Evolutionary conservation across 2,329 filamentous ascomycete genomes (phyloP), one percentile per base, ranked within the genome.

Genomic region (Fusarium setosum): DNA sequence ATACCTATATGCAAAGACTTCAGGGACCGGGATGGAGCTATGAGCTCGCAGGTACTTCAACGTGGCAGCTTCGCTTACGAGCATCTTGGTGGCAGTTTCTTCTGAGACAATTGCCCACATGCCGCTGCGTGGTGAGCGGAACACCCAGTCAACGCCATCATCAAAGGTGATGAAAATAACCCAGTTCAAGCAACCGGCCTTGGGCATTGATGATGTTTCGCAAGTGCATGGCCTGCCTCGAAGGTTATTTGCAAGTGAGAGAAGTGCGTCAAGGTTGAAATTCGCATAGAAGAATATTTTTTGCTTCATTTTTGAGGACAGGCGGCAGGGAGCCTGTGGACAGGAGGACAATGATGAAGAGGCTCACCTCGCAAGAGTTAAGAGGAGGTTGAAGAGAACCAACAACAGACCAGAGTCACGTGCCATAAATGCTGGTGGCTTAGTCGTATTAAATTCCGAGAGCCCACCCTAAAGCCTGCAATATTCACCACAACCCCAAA

Each of bases 1-100:
- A 32, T n/a, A 67, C 71, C 62, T 68, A 29, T 48, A 72, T 1
- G 66, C 63, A 50, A 61, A 71, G 9, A 72, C 68, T 31, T 70
- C 58, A 5, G 69, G 68, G 35, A 71, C 61, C 6, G 69, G 69
- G 21, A 71, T 21, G 4, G 61, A 61, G 32, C 45, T 72, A 20
- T 65, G 41, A 11, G 29, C 34, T 45, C 35, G 58, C 1, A 71
- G 37, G 50, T 57, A 71, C 23, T 55, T 71, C 41, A 72, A 47
- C 17, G 69, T 70, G 17, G 64, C 45, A 26, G 55, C 68, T 62
- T 73, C 69, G 37, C 69, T 73, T 12, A 61, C 38, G 18, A 72
- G 44, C 51, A 71, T 65, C 23, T 70, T 72, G 6, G 35, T 59
- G 24, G 68, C 63, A 3, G 68, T 49, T 56, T 70, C 62, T 8